Conservation (phyloP, 2,329 filamentous ascomycete species). For the Diaporthe ampelina region DNA sequence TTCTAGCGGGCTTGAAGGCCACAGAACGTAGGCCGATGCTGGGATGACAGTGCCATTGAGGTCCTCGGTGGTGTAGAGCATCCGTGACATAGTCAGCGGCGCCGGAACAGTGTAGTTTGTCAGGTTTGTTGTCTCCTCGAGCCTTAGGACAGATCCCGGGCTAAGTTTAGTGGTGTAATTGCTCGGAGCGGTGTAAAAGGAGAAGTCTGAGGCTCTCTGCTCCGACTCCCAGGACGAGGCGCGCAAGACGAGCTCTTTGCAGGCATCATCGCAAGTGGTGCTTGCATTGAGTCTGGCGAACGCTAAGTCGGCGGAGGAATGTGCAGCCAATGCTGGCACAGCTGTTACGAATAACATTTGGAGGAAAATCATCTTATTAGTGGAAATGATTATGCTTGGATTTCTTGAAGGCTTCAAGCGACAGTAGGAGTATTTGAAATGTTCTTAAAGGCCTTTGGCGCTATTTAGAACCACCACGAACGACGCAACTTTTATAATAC, state of each 20-base stretch:
- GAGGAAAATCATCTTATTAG: not conserved
- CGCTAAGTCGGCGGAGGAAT: not conserved
- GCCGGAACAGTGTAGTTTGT: conserved; percentile 8
- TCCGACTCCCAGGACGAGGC: not conserved
- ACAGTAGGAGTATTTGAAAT: not conserved
- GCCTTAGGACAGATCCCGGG: not conserved
- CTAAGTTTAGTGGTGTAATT: conserved; percentile 12
- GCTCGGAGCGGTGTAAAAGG: not conserved
- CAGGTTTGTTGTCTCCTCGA: conserved; percentile 6
- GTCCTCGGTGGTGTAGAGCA: conserved; percentile 62
- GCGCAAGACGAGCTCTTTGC: not conserved
- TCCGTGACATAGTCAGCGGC: conserved; percentile 58
- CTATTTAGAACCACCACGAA: too few relatives aligned
- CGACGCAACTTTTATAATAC: not conserved
- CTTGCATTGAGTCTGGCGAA: not conserved
- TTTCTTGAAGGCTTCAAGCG: not conserved
- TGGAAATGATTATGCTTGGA: too few relatives aligned
- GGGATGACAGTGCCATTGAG: conserved; percentile 61
- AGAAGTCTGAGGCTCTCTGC: conserved; percentile 12
- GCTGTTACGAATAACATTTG: not conserved
- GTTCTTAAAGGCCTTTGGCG: not conserved
- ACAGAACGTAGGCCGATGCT: conserved; percentile 63
- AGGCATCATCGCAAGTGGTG: conserved; percentile 1
- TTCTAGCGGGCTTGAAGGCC: conserved; percentile 51
- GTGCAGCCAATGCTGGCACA: not conserved